Evolutionary conservation across 352 stramenopile genomes (phyloP).

Genomic region (Saprolegnia diclina): DNA sequence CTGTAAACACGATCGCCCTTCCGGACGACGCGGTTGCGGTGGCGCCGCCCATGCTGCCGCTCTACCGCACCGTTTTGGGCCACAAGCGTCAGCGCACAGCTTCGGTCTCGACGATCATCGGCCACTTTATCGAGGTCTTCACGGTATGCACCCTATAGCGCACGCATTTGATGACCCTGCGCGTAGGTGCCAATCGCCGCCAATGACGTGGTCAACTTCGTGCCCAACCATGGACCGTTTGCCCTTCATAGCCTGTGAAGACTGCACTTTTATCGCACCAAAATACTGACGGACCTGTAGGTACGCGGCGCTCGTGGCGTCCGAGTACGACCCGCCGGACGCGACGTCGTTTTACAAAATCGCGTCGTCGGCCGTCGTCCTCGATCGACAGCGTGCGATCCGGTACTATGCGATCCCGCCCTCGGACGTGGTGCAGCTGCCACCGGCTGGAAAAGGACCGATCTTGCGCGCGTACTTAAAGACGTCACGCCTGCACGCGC

Average conservation of each 20-base stretch:
- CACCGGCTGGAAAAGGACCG: conserved; percentile 15
- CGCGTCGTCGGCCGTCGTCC: conserved; percentile 21
- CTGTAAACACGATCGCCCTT: background rate
- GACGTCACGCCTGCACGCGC: background rate
- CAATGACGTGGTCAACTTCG: conserved; percentile 23
- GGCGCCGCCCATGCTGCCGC: background rate
- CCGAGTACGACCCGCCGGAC: conserved; percentile 5
- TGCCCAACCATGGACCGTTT: conserved; percentile 23
- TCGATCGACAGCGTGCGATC: conserved; percentile 25
- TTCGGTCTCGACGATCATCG: conserved; percentile 6
- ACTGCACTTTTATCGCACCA: background rate
- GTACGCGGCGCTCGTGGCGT: conserved; percentile 6
- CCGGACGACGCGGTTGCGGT: background rate
- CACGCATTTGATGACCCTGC: background rate
- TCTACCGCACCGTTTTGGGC: background rate
- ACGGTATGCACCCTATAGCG: background rate
- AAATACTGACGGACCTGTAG: background rate
- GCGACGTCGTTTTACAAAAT: conserved; percentile 26
- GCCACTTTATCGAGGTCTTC: conserved; percentile 17
- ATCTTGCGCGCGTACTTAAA: conserved; percentile 22
- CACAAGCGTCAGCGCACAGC: background rate
- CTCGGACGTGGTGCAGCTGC: background rate
- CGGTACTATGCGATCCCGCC: conserved; percentile 20
- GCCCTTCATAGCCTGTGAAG: conserved; percentile 15
- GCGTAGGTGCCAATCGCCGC: conserved; percentile 6